phyloP scores from a whole-genome alignment of 129 eudicot genomes.

The Flaveria trinervia region DNA sequence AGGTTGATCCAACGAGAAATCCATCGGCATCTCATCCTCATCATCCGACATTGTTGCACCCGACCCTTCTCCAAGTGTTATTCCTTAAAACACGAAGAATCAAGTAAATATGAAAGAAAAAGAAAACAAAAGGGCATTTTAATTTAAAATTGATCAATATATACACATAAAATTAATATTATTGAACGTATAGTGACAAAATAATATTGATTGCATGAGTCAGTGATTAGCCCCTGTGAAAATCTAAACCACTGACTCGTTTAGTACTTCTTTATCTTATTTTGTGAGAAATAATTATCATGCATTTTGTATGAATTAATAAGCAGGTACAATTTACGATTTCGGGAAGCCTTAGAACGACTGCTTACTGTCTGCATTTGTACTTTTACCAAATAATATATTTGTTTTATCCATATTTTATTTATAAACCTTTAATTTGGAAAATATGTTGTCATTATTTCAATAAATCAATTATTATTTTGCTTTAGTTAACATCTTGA shows the following conservation, averaged over 20 bases:
- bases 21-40: conserved; percentile 82
- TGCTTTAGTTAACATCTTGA: not conserved
- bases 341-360: no score
- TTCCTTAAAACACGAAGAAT: conserved; percentile 40
- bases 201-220: conserved; percentile 15
- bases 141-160: not conserved
- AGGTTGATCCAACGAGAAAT: conserved; percentile 67
- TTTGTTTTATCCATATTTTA: not conserved
- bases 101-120: not conserved
- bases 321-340: not conserved
- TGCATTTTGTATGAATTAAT: conserved; percentile 3
- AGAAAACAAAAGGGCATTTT: no score
- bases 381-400: conserved; percentile 22
- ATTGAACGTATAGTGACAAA: not conserved
- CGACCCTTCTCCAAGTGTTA: conserved; percentile 73
- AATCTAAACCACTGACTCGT: no score
- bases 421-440: not conserved
- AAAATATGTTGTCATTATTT: not conserved
- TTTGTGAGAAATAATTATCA: not conserved
- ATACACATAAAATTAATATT: not conserved
- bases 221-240: conserved; percentile 4
- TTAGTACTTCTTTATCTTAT: no score
- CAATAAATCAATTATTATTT: no score
- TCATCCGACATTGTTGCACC: conserved; percentile 98
- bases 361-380: conserved; percentile 10